phyloP scores from a whole-genome alignment of 1,284 basidiomycete species.

The Apiotrichum brassicae region DNA sequence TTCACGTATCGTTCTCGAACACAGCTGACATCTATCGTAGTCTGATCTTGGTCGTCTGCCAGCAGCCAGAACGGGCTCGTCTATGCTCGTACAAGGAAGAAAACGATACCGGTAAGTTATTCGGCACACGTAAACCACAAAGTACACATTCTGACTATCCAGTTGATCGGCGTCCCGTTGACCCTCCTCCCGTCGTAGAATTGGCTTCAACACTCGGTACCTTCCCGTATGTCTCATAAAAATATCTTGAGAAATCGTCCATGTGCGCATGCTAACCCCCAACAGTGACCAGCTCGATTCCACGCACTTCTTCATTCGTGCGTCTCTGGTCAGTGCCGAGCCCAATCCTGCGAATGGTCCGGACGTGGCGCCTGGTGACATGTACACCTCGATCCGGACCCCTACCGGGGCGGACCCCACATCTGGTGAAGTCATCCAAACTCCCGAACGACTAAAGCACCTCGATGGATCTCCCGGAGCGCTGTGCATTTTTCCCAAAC shows the following conservation, averaged over 20 bases:
- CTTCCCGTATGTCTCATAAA: slow-evolving; percentile 8
- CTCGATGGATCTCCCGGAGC: slow-evolving; percentile 36
- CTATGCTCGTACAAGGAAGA: slow-evolving; percentile 49
- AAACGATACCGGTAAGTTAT: slow-evolving; percentile 47
- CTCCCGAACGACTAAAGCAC: slow-evolving; percentile 41
- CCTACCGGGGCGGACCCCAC: slow-evolving; percentile 44
- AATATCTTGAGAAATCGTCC: too few relatives aligned
- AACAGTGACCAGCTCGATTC: slow-evolving; percentile 32
- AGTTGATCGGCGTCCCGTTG: slow-evolving; percentile 46
- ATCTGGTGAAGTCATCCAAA: slow-evolving; percentile 45
- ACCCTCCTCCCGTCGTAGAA: slow-evolving; percentile 47
- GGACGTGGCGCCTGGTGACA: slow-evolving; percentile 1
- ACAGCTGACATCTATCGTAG: slow-evolving; percentile 1
- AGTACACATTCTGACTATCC: not conserved
- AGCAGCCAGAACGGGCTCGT: slow-evolving; percentile 46
- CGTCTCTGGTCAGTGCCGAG: slow-evolving; percentile 32
- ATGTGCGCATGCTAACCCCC: not conserved
- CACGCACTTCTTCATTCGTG: slow-evolving; percentile 36
- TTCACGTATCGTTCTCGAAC: too few relatives aligned
- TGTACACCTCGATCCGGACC: slow-evolving; percentile 38
- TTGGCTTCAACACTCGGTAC: slow-evolving; percentile 20
- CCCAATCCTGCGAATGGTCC: slow-evolving; percentile 7
- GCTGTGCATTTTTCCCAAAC: slow-evolving; percentile 46
- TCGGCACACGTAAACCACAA: not conserved
- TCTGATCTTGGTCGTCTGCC: slow-evolving; percentile 28